These are phyloP conservation scores for Puccinia novopanici DNA, from an alignment of 1,284 basidiomycete genomes.

Conservation along the genomic window DNA sequence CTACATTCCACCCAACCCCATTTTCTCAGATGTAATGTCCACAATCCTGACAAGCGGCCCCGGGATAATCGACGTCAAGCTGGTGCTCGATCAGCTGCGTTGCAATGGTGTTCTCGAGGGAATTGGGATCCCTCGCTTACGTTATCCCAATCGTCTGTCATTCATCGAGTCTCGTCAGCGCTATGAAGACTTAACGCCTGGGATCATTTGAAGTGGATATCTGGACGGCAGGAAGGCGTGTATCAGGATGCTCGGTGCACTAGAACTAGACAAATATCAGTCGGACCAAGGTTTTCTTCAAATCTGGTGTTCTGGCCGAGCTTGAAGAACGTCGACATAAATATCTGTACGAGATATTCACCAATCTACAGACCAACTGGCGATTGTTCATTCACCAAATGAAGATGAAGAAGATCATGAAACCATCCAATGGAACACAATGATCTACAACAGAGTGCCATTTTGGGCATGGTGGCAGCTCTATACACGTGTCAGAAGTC, in stretches of 20 bases:
- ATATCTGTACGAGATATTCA: conserved; percentile 84
- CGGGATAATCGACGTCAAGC: conserved; percentile 86
- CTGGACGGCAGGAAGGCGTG: too few species aligned
- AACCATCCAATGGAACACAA: conserved; percentile 94
- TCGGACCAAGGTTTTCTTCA: too few species aligned
- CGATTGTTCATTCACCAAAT: conserved; percentile 82
- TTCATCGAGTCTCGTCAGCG: conserved; percentile 97
- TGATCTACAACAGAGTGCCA: conserved; percentile 80
- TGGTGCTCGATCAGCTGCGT: too few species aligned
- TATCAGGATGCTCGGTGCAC: too few species aligned
- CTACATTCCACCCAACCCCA: conserved; percentile 93
- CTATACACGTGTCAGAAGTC: conserved; percentile 86
- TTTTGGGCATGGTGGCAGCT: conserved; percentile 99
- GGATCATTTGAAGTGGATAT: too few species aligned
- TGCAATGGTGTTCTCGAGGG: conserved; percentile 99
- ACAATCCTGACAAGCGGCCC: conserved; percentile 88
- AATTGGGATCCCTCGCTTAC: conserved; percentile 93
- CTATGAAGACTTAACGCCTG: conserved; percentile 92
- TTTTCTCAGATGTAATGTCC: conserved; percentile 97
- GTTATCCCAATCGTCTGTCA: conserved; percentile 93
- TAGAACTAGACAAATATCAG: too few species aligned
- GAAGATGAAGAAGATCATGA: conserved; percentile 92
- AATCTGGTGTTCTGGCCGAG: too few species aligned
- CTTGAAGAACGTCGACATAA: too few species aligned
- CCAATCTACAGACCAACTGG: conserved; percentile 79